Conservation (phyloP, 139 green algal genomes). For the Chlorella sorokiniana region DNA sequence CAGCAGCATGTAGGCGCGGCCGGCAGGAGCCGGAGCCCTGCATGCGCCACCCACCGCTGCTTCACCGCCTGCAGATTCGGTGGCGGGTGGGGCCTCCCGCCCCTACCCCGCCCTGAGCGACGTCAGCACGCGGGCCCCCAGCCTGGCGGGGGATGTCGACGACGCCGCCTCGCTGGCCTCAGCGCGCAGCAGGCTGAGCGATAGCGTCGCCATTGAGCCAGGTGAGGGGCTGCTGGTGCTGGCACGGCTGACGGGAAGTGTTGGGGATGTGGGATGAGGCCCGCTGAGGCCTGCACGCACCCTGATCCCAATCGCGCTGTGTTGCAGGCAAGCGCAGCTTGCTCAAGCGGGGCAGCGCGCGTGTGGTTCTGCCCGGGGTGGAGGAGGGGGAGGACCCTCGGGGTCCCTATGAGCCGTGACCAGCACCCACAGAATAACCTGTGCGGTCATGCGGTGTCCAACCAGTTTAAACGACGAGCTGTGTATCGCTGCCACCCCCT, state of each 20-base stretch:
- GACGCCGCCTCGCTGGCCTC: background rate
- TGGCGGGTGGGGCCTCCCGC: background rate
- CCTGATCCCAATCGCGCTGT: background rate
- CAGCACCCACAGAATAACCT: background rate
- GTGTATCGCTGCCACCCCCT: no score
- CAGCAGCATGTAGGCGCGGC: background rate
- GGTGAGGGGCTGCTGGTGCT: background rate
- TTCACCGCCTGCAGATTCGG: background rate
- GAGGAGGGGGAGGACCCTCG: background rate
- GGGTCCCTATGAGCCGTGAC: constrained; percentile 12
- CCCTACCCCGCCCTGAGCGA: constrained; percentile 15
- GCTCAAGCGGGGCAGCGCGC: background rate
- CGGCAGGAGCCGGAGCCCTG: no score
- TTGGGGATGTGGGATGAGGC: background rate
- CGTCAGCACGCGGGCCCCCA: constrained; percentile 1
- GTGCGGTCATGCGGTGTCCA: background rate
- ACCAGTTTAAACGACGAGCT: no score
- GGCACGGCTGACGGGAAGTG: background rate
- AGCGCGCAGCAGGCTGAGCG: background rate
- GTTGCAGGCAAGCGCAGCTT: constrained; percentile 5
- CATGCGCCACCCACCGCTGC: background rate
- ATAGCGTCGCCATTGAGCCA: background rate
- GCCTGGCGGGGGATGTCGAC: background rate
- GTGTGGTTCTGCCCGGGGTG: constrained; percentile 16
- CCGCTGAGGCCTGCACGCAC: background rate